Base-by-base conservation (phyloP, 2,329 filamentous ascomycete genomes). In the Cladosporium sp. region DNA sequence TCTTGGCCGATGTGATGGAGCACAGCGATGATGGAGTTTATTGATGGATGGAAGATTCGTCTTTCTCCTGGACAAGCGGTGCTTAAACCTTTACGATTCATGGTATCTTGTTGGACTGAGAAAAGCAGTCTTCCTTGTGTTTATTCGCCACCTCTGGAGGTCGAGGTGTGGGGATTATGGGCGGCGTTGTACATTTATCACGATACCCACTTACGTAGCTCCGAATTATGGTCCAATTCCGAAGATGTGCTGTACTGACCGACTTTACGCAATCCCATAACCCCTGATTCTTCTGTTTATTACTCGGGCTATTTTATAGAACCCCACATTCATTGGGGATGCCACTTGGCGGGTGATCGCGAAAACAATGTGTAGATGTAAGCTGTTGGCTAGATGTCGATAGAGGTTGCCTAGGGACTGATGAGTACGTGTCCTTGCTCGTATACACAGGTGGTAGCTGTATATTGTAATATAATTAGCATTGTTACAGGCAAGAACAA, bases 1-100 rank as follows among this genome's bases (percentile, higher is more conserved):
- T 94, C 73, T 77, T 75, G 37, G 44, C 35, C 6, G 56, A 58
- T 56, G 65, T 37, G 18, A 55, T 46, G 53, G 50, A 63, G 14
- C 35, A 46, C 49, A 63, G 61, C 50, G 61, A 63, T 12, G 50
- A 55, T 56, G 50, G 49, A 14, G 33, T 16, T 2, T 56, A 63
- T 21, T 53, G 26, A 56, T 33, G 35, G 31, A 12, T 7, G 14
- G 14, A n/a, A 52, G 11, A 18, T 12, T 18, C 52, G 33, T 4
- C 28, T n/a, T n/a, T 33, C 1, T 33, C 16, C 28, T 46, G 40
- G 10, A 10, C 40, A n/a, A 46, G 40, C n/a, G n/a, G n/a, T 46
- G 40, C 40, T 46, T n/a, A 46, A 44, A 3, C 1, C 40, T 46
- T 46, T 46, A 46, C 40, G 40, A 46, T n/a, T 46, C 40, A 46